These are phyloP conservation scores for Lentinula aciculospora DNA, from an alignment of 768 basidiomycete species.

Conservation along the genomic window DNA sequence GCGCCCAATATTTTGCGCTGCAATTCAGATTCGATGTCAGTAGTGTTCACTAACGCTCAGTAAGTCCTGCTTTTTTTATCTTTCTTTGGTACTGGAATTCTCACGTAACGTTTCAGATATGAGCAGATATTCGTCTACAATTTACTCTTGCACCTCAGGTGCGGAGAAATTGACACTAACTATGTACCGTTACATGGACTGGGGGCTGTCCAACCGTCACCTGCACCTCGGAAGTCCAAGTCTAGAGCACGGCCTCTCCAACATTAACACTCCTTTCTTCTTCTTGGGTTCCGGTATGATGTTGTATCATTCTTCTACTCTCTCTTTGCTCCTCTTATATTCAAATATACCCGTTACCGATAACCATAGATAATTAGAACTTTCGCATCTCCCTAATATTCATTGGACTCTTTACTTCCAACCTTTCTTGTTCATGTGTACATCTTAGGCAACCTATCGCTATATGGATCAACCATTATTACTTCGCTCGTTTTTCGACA, in stretches of 20 bases:
- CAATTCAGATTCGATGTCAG: constrained; percentile 78
- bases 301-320: neutral
- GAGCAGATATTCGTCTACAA: constrained; percentile 89
- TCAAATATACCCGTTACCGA: neutral
- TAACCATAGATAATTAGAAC: neutral
- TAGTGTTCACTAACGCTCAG: constrained; percentile 92
- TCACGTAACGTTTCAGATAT: constrained; percentile 42
- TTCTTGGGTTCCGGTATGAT: constrained; percentile 1
- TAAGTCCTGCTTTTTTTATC: constrained; percentile 34
- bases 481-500: neutral
- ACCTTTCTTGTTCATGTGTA: constrained; percentile 5
- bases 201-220: constrained; percentile 51
- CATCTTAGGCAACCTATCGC: neutral
- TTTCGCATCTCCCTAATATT: neutral
- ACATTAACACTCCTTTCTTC: constrained; percentile 10
- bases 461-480: neutral
- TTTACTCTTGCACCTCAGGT: constrained; percentile 73
- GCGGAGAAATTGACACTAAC: constrained; percentile 66
- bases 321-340: neutral
- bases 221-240: constrained; percentile 45
- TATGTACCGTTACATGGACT: constrained; percentile 79
- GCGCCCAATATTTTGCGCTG: constrained; percentile 88
- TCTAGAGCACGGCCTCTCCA: constrained; percentile 45
- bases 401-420: neutral
- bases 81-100: neutral